phyloP scores from a whole-genome alignment of 306 rosid genomes.

The Ceratonia siliqua region DNA sequence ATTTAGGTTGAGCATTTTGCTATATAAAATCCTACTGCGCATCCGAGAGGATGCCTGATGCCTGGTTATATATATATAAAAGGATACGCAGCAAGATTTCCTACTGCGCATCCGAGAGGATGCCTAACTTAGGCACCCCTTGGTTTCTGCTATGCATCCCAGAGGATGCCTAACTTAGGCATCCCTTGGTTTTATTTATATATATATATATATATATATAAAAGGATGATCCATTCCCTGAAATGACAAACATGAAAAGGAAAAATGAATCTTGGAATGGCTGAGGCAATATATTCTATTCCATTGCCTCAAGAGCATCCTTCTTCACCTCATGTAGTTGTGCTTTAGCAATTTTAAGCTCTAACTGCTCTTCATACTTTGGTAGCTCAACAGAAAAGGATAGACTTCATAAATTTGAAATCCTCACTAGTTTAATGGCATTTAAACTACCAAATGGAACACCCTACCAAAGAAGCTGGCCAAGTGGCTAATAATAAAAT shows the following conservation, averaged over 20 bases:
- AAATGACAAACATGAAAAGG: slow-evolving; percentile 30
- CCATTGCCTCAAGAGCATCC: slow-evolving; percentile 86
- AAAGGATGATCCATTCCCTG: too few relatives aligned
- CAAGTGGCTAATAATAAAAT: not conserved
- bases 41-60: too few relatives aligned
- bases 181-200: too few relatives aligned
- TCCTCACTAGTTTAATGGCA: not conserved
- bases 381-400: slow-evolving; percentile 43
- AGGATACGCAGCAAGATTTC: too few relatives aligned
- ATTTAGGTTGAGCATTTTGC: too few relatives aligned
- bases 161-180: too few relatives aligned
- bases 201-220: too few relatives aligned
- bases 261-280: slow-evolving; percentile 5
- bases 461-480: not conserved
- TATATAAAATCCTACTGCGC: too few relatives aligned
- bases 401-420: not conserved
- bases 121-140: too few relatives aligned
- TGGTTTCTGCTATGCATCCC: too few relatives aligned
- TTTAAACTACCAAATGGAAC: slow-evolving; percentile 18
- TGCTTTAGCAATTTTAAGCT: slow-evolving; percentile 77
- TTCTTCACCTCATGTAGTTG: slow-evolving; percentile 77
- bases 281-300: slow-evolving; percentile 18
- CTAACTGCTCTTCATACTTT: slow-evolving; percentile 73
- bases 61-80: too few relatives aligned
- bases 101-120: too few relatives aligned